phyloP scores from a whole-genome alignment of 768 basidiomycete species.

The Scleroderma bovista region DNA sequence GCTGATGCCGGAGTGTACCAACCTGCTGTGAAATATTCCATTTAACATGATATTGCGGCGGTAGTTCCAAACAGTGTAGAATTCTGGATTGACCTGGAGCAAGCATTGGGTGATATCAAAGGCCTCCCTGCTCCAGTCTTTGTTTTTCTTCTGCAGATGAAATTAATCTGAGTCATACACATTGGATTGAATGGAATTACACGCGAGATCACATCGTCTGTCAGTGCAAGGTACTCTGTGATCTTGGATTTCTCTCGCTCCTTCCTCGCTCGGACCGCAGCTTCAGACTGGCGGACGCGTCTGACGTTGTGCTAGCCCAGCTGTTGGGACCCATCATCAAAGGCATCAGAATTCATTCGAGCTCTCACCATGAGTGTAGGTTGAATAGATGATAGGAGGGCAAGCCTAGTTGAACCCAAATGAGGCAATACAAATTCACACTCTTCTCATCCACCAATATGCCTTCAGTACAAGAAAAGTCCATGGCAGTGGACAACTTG shows the following conservation, averaged over 20 bases:
- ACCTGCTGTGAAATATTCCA: slow-evolving; percentile 69
- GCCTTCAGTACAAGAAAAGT: slow-evolving; percentile 51
- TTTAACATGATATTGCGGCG: slow-evolving; percentile 71
- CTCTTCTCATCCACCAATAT: slow-evolving; percentile 29
- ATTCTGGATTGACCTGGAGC: slow-evolving; percentile 87
- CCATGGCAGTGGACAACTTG: slow-evolving; percentile 46
- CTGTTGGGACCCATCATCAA: slow-evolving; percentile 1
- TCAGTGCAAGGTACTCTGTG: slow-evolving; percentile 63
- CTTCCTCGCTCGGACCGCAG: slow-evolving; percentile 61
- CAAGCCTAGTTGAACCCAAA: neutral
- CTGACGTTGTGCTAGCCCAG: slow-evolving; percentile 60
- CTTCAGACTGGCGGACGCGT: slow-evolving; percentile 51
- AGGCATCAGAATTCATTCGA: neutral
- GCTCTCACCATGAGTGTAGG: slow-evolving; percentile 28
- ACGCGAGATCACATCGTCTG: slow-evolving; percentile 56
- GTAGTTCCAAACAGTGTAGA: slow-evolving; percentile 96
- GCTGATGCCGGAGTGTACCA: slow-evolving; percentile 8
- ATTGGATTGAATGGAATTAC: slow-evolving; percentile 32
- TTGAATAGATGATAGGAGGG: neutral
- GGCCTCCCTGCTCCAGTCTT: slow-evolving; percentile 69
- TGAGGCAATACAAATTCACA: neutral
- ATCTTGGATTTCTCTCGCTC: slow-evolving; percentile 73
- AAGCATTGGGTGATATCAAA: slow-evolving; percentile 72
- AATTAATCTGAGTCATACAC: neutral
- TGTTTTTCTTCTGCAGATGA: slow-evolving; percentile 53